A percentile compares a stretch with the other conserved stretches of the same genome.
Evolutionary conservation across 495 filamentous ascomycete species (phyloP).

Genomic region (Parmelia sp.): DNA sequence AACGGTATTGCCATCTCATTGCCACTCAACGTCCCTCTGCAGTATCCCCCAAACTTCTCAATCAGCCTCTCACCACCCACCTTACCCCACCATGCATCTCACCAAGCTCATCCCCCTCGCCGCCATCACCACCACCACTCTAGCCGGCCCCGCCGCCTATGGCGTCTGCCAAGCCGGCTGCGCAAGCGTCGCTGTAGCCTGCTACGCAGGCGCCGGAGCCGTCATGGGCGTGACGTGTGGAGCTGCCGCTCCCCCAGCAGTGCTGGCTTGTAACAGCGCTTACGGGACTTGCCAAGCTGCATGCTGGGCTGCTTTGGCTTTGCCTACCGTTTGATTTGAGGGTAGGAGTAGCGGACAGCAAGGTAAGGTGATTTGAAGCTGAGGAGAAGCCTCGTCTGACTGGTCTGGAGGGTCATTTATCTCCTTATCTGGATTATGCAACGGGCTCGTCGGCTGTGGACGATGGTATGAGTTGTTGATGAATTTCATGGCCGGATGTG

Average conservation of each 20-base stretch:
- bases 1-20: too few relatives aligned
- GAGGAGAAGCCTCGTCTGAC: not conserved
- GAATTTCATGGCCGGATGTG: not conserved
- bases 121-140: constrained; percentile 10
- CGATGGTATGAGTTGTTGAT: not conserved
- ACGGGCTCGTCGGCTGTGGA: not conserved
- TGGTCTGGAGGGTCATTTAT: not conserved
- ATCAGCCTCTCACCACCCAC: not conserved
- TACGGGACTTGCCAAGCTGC: constrained; percentile 45
- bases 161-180: constrained; percentile 49
- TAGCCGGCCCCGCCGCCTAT: constrained; percentile 38
- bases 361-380: not conserved
- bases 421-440: not conserved
- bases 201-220: constrained; percentile 46
- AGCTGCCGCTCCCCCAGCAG: constrained; percentile 34
- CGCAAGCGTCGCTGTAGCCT: constrained; percentile 42
- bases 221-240: constrained; percentile 42
- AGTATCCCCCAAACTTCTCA: too few relatives aligned
- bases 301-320: constrained; percentile 37
- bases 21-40: too few relatives aligned
- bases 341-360: not conserved
- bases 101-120: not conserved
- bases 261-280: constrained; percentile 44
- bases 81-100: not conserved
- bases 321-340: constrained; percentile 28